Conservation (phyloP, 2,329 filamentous ascomycete genomes). For the Aspergillus sp. region DNA sequence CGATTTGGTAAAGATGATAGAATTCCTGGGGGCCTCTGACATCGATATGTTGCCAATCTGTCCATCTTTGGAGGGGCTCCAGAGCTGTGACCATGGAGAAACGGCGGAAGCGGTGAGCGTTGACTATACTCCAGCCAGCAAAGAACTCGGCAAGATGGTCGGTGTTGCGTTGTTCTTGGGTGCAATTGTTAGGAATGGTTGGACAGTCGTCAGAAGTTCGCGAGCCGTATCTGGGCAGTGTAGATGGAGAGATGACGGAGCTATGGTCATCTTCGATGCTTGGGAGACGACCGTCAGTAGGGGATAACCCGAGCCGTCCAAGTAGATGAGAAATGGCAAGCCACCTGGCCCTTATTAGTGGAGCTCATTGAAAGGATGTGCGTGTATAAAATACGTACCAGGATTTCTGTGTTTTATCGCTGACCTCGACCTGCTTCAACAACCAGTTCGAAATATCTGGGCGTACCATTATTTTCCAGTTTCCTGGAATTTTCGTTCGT, state of each 20-base stretch:
- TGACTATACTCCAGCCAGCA: slow-evolving; percentile 36
- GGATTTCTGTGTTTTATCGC: slow-evolving; percentile 10
- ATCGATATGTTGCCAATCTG: slow-evolving; percentile 30
- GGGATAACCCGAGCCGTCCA: slow-evolving; percentile 13
- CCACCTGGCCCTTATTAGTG: slow-evolving; percentile 18
- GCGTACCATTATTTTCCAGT: slow-evolving; percentile 40
- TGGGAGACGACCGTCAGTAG: slow-evolving; percentile 18
- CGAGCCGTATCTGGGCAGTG: slow-evolving; percentile 28
- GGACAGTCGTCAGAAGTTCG: slow-evolving; percentile 24
- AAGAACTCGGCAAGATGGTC: slow-evolving; percentile 42
- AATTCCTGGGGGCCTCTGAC: slow-evolving; percentile 16
- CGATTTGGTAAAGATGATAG: slow-evolving; percentile 14
- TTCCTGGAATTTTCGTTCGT: slow-evolving; percentile 25
- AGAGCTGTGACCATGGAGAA: slow-evolving; percentile 31
- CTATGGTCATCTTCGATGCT: slow-evolving; percentile 22
- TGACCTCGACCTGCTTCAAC: slow-evolving; percentile 22
- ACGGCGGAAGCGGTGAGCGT: slow-evolving; percentile 32
- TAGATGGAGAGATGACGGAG: slow-evolving; percentile 29
- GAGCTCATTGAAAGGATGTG: background rate
- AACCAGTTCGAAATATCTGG: slow-evolving; percentile 40
- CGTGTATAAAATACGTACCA: slow-evolving; percentile 17
- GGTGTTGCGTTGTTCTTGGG: slow-evolving; percentile 29
- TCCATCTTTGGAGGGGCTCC: slow-evolving; percentile 27
- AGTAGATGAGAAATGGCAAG: slow-evolving; percentile 31
- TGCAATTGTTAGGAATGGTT: slow-evolving; percentile 25